Percentiles rank a stretch among this genome's conserved stretches.
Conservation (phyloP, 2,329 filamentous ascomycete genomes). For the Xylaria sp. region DNA sequence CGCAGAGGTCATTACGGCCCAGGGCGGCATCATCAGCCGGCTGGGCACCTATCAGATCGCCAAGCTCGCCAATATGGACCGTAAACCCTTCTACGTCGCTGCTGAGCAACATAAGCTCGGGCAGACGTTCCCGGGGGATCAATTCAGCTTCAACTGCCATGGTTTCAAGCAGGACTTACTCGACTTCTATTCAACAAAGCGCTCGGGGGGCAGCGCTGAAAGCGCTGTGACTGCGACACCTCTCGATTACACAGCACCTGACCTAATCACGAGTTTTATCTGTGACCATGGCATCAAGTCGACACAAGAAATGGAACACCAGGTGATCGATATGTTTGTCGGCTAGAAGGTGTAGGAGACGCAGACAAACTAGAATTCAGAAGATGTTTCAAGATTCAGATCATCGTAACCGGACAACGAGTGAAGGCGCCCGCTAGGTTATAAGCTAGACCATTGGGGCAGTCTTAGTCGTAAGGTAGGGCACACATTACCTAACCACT, state of each 20-base stretch:
- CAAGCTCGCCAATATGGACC: slow-evolving; percentile 75
- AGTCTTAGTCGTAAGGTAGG: slow-evolving; percentile 28
- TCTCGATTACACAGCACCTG: slow-evolving; percentile 43
- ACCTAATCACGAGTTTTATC: slow-evolving; percentile 48
- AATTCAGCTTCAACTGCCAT: slow-evolving; percentile 61
- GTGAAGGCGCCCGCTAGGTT: not conserved
- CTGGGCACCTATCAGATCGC: slow-evolving; percentile 90
- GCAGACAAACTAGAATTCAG: not conserved
- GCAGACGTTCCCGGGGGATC: slow-evolving; percentile 82
- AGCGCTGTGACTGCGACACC: slow-evolving; percentile 29
- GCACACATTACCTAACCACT: slow-evolving; percentile 11
- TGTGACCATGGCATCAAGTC: slow-evolving; percentile 49
- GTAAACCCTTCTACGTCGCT: slow-evolving; percentile 83
- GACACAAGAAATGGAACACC: slow-evolving; percentile 47
- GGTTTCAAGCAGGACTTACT: slow-evolving; percentile 52
- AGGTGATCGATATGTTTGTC: slow-evolving; percentile 50
- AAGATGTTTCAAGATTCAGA: not conserved
- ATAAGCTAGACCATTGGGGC: not conserved
- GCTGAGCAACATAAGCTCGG: slow-evolving; percentile 98
- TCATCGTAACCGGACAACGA: not conserved
- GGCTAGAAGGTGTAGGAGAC: slow-evolving; percentile 30
- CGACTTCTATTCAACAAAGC: slow-evolving; percentile 43
- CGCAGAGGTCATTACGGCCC: slow-evolving; percentile 90
- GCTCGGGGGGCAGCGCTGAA: not conserved
- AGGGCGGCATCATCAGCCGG: slow-evolving; percentile 90